Evolutionary conservation across 2,329 filamentous ascomycete genomes (phyloP).

Genomic region (Cordyceps farinosa): DNA sequence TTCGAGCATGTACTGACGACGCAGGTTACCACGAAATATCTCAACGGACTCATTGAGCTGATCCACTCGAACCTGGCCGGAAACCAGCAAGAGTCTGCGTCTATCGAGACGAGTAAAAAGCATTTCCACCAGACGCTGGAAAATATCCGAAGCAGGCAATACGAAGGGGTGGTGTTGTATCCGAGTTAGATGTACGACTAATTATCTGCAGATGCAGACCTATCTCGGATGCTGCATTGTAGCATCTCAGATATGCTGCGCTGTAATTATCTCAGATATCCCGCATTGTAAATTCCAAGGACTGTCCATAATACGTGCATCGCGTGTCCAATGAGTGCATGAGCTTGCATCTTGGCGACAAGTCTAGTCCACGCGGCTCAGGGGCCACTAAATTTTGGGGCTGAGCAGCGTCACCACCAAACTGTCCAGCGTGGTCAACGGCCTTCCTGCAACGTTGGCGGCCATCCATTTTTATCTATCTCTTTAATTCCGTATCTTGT

Average conservation of each 20-base stretch:
- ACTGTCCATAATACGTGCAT: neutral
- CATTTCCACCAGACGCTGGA: constrained; percentile 95
- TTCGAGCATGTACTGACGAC: neutral
- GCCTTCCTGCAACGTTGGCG: constrained; percentile 2
- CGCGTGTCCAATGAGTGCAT: constrained; percentile 1
- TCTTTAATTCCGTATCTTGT: neutral
- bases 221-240: constrained; percentile 4
- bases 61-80: constrained; percentile 94
- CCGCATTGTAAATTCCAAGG: constrained; percentile 7
- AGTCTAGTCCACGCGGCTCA: constrained; percentile 4
- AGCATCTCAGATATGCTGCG: constrained; percentile 3
- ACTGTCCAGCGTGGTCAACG: neutral
- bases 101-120: constrained; percentile 82
- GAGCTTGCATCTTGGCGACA: constrained; percentile 1
- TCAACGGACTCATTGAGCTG: constrained; percentile 95
- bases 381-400: constrained; percentile 14
- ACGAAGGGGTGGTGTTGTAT: constrained; percentile 82
- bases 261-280: constrained; percentile 8
- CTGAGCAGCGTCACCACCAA: constrained; percentile 11
- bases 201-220: neutral
- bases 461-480: constrained; percentile 6
- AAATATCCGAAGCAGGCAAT: constrained; percentile 87
- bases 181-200: constrained; percentile 36
- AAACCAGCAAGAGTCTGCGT: constrained; percentile 75
- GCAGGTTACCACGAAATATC: constrained; percentile 87